Evolutionary conservation across 768 basidiomycete genomes (phyloP).

Genomic region (Atractiella rhizophila): DNA sequence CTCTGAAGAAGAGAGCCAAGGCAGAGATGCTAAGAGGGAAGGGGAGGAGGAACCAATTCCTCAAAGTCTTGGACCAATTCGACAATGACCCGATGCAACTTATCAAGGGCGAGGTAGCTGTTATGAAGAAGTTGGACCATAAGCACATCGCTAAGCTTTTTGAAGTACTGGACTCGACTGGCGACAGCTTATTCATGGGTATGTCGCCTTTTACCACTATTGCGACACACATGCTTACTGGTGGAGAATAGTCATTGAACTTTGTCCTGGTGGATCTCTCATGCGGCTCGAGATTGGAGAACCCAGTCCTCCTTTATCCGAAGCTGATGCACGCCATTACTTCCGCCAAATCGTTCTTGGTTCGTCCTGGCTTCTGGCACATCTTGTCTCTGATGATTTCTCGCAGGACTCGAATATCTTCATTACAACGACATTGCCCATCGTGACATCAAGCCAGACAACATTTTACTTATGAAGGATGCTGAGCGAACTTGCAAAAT

Average conservation of each 20-base stretch:
- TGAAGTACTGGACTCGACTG: constrained; percentile 26
- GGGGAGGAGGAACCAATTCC: constrained; percentile 7
- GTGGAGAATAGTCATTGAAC: constrained; percentile 4
- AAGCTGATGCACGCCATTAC: constrained; percentile 10
- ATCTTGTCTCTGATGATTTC: too few species aligned
- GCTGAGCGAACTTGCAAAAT: constrained; percentile 77
- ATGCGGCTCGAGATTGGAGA: constrained; percentile 1
- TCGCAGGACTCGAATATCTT: constrained; percentile 12
- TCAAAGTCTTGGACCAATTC: background rate
- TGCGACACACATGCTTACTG: background rate
- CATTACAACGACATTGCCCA: constrained; percentile 16
- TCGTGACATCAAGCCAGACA: constrained; percentile 19
- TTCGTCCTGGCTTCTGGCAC: background rate
- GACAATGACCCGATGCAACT: constrained; percentile 12
- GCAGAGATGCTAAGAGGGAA: constrained; percentile 7
- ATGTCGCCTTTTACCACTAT: background rate
- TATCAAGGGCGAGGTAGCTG: constrained; percentile 71
- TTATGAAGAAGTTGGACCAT: constrained; percentile 58
- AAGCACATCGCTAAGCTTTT: constrained; percentile 31
- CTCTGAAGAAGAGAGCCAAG: constrained; percentile 5
- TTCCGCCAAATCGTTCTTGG: constrained; percentile 16
- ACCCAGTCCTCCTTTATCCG: constrained; percentile 5
- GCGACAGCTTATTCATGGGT: constrained; percentile 15
- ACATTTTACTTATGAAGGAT: constrained; percentile 68
- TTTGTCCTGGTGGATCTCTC: constrained; percentile 5